Conservation (phyloP, 208 protist species). For the Phytomonas sp. region DNA sequence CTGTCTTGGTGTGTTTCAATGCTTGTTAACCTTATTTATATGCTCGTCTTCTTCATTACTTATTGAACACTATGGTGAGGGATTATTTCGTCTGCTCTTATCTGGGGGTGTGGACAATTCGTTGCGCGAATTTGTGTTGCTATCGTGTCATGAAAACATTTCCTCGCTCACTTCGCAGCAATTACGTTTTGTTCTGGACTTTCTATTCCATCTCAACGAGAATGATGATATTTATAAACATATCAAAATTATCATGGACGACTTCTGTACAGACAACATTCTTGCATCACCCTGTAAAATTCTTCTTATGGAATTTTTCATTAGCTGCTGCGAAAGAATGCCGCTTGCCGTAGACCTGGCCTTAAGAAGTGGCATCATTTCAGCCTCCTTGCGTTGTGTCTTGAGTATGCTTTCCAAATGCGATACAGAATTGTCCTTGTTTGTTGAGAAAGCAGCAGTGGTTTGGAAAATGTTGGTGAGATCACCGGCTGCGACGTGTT, state of each 20-base stretch:
- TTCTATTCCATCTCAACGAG: slow-evolving; percentile 15
- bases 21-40: slow-evolving; percentile 37
- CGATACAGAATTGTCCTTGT: slow-evolving; percentile 12
- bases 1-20: slow-evolving; percentile 32
- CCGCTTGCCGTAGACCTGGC: slow-evolving; percentile 16
- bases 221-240: slow-evolving; percentile 18
- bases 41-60: slow-evolving; percentile 19
- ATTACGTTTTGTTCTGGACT: slow-evolving; percentile 17
- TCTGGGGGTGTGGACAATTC: not conserved
- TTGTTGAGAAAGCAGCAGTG: slow-evolving; percentile 29
- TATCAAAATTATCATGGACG: slow-evolving; percentile 15
- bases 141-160: slow-evolving; percentile 32
- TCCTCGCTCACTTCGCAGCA: slow-evolving; percentile 22
- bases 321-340: slow-evolving; percentile 22
- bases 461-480: slow-evolving; percentile 26
- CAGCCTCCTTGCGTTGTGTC: slow-evolving; percentile 17
- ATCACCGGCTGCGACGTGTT: slow-evolving; percentile 12
- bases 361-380: slow-evolving; percentile 15
- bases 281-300: not conserved
- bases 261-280: not conserved
- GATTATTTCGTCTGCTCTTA: slow-evolving; percentile 33
- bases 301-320: slow-evolving; percentile 29
- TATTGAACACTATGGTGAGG: slow-evolving; percentile 25
- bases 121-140: slow-evolving; percentile 29
- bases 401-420: slow-evolving; percentile 7